phyloP scores from a whole-genome alignment of 768 basidiomycete genomes.

The Crassisporium funariophilum region DNA sequence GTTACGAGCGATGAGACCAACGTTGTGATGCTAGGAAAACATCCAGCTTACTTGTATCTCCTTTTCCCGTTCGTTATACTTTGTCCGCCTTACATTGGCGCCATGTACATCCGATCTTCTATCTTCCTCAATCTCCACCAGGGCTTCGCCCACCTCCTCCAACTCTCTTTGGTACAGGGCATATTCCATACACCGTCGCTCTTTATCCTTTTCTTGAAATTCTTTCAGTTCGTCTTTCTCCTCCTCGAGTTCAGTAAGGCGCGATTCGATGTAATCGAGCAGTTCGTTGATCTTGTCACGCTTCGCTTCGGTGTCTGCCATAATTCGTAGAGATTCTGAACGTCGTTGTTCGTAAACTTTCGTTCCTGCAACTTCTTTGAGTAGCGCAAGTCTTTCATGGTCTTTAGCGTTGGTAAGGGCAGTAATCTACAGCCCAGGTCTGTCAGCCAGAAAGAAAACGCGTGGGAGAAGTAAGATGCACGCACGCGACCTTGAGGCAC shows the following conservation, averaged over 20 bases:
- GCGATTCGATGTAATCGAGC: conserved; percentile 87
- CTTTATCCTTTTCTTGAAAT: conserved; percentile 94
- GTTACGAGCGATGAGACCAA: conserved; percentile 5
- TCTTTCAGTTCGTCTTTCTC: conserved; percentile 98
- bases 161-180: conserved; percentile 90
- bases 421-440: conserved; percentile 66
- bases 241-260: conserved; percentile 89
- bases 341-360: conserved; percentile 97
- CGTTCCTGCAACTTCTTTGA: conserved; percentile 98
- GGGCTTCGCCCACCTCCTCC: conserved; percentile 81
- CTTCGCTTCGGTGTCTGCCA: conserved; percentile 95
- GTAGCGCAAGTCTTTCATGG: conserved; percentile 86
- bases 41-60: conserved; percentile 82
- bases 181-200: conserved; percentile 92
- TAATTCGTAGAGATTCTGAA: conserved; percentile 90
- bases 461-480: conserved; percentile 12
- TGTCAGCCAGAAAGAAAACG: conserved; percentile 5
- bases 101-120: conserved; percentile 80
- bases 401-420: conserved; percentile 97
- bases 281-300: conserved; percentile 89
- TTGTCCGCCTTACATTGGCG: conserved; percentile 79
- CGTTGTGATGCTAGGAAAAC: not conserved
- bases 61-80: conserved; percentile 82
- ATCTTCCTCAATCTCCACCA: conserved; percentile 88
- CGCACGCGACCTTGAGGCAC: conserved; percentile 95